Conservation (phyloP, 2,329 filamentous ascomycete species). For the Cladophialophora immunda region DNA sequence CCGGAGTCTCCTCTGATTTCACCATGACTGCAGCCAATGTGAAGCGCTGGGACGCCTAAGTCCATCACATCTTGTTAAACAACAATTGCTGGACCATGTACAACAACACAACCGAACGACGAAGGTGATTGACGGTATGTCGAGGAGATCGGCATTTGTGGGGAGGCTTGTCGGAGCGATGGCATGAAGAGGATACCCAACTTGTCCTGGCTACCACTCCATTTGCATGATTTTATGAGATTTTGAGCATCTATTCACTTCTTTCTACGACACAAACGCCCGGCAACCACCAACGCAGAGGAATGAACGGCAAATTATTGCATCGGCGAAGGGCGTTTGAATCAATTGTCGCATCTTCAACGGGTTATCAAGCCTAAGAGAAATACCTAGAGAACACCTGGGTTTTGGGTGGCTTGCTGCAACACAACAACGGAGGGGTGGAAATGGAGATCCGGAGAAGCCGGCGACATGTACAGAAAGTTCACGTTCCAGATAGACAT, state of each 20-base stretch:
- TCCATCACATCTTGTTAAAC: background rate
- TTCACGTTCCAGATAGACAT: background rate
- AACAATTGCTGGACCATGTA: background rate
- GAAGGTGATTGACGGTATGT: background rate
- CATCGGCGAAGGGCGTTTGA: slow-evolving; percentile 1
- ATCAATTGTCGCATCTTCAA: background rate
- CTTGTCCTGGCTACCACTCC: slow-evolving; percentile 1
- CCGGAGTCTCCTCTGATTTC: slow-evolving; percentile 43
- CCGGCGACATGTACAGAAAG: background rate
- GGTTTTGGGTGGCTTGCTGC: background rate
- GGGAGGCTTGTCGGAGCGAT: background rate
- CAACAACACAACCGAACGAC: background rate
- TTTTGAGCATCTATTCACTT: background rate
- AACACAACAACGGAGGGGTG: background rate
- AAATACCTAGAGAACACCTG: background rate
- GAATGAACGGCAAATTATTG: background rate
- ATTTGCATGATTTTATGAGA: background rate
- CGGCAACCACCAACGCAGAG: background rate
- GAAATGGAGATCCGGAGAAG: background rate
- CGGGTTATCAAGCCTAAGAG: background rate
- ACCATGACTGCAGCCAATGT: slow-evolving; percentile 24
- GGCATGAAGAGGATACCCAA: background rate
- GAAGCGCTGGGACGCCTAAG: slow-evolving; percentile 26
- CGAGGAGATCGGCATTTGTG: background rate
- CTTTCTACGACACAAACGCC: background rate